Percentiles rank a stretch among this genome's conserved stretches.
These are phyloP conservation scores for Colletotrichum coccodes DNA, from an alignment of 2,329 filamentous ascomycete species.

Conservation along the genomic window DNA sequence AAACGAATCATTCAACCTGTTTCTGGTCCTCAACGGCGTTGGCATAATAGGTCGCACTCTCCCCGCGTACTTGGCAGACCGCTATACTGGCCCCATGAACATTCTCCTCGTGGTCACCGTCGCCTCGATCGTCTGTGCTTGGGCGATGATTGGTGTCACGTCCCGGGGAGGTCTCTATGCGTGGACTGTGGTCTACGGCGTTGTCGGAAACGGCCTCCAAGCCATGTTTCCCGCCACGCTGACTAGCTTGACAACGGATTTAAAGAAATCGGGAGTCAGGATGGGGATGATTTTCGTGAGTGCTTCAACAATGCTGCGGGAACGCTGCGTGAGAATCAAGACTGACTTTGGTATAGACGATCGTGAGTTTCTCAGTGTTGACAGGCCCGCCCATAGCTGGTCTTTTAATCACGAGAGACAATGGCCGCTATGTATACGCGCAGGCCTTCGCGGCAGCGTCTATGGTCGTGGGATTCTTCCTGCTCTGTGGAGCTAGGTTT, in stretches of 20 bases:
- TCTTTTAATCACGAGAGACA: constrained; percentile 50
- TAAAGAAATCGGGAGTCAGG: constrained; percentile 60
- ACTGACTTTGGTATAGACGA: constrained; percentile 41
- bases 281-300: constrained; percentile 65
- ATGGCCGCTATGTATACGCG: not conserved
- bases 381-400: constrained; percentile 62
- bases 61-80: constrained; percentile 65
- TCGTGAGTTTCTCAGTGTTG: constrained; percentile 62
- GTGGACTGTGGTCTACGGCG: constrained; percentile 72
- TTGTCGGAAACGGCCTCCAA: constrained; percentile 71
- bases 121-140: constrained; percentile 50
- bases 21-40: constrained; percentile 72
- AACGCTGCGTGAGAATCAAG: not conserved
- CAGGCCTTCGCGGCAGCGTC: not conserved
- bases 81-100: constrained; percentile 60
- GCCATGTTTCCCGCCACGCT: constrained; percentile 72
- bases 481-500: not conserved
- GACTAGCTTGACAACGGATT: constrained; percentile 62
- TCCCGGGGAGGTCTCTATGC: constrained; percentile 63
- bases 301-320: not conserved
- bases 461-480: not conserved
- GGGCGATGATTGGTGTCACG: constrained; percentile 49
- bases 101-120: constrained; percentile 56
- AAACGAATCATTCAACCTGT: constrained; percentile 64
- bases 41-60: constrained; percentile 66